A percentile compares a stretch with the other conserved stretches of the same genome.
Conservation (phyloP, 306 rosid genomes). For the Pachyrhizus erosus region DNA sequence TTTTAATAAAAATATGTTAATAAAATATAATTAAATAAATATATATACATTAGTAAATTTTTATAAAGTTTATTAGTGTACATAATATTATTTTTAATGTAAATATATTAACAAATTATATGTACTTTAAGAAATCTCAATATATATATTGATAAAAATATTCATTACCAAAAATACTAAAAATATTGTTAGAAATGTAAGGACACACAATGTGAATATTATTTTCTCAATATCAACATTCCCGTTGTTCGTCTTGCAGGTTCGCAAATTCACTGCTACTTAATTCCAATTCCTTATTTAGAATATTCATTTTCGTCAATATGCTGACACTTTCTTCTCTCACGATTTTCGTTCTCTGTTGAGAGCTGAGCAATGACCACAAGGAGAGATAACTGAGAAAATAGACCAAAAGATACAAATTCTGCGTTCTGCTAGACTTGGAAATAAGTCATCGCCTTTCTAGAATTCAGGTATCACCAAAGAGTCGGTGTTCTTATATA, state of each 20-base stretch:
- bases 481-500: neutral
- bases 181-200: too few species aligned
- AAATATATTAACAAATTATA: too few species aligned
- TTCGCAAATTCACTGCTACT: neutral
- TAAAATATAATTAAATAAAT: too few species aligned
- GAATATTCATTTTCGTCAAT: neutral
- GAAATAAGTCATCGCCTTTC: slow-evolving; percentile 48
- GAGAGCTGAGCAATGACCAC: slow-evolving; percentile 85
- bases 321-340: neutral
- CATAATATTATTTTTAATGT: too few species aligned
- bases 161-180: too few species aligned
- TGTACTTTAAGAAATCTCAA: too few species aligned
- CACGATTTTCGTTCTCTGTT: neutral
- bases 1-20: too few species aligned
- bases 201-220: too few species aligned
- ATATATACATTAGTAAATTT: too few species aligned
- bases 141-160: too few species aligned
- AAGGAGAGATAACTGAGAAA: slow-evolving; percentile 71
- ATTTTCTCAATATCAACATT: slow-evolving; percentile 80
- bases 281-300: neutral
- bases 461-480: slow-evolving; percentile 56
- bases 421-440: slow-evolving; percentile 72
- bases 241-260: slow-evolving; percentile 80
- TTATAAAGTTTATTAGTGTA: too few species aligned
- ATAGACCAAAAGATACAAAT: slow-evolving; percentile 70